Conservation (phyloP, 331 rosid genomes). For the Telfairia occidentalis region DNA sequence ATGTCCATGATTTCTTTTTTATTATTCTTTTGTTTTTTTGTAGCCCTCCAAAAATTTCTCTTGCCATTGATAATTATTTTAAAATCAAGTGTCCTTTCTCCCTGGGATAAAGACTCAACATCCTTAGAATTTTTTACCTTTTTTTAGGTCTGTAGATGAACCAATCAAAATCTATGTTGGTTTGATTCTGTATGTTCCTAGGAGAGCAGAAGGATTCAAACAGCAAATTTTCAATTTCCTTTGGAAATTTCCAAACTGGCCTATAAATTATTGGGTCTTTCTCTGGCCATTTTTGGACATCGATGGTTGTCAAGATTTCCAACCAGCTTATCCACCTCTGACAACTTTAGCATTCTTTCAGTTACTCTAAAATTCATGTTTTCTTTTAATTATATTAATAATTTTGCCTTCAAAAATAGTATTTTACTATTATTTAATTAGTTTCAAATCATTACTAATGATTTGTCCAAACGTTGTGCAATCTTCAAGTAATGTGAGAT, state of each 20-base stretch:
- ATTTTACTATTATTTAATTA: neutral
- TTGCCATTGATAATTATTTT: neutral
- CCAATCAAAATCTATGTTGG: neutral
- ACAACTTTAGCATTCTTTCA: neutral
- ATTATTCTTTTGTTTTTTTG: neutral
- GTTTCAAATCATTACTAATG: neutral
- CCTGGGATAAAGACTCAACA: neutral
- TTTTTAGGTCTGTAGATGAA: neutral
- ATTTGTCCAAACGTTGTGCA: neutral
- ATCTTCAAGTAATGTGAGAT: neutral
- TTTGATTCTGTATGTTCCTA: neutral
- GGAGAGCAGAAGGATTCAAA: neutral
- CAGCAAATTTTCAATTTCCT: neutral
- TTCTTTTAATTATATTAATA: neutral
- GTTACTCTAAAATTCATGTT: neutral
- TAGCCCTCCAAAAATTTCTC: neutral
- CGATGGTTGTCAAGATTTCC: neutral
- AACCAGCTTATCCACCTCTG: neutral
- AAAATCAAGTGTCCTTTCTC: neutral
- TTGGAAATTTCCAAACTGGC: neutral
- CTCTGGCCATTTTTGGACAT: neutral
- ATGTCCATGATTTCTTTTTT: neutral
- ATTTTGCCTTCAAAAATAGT: neutral
- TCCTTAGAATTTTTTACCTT: neutral
- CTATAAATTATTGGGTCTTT: neutral